These are phyloP conservation scores for Lagenidium giganteum DNA, from an alignment of 352 stramenopile genomes.

Conservation along the genomic window DNA sequence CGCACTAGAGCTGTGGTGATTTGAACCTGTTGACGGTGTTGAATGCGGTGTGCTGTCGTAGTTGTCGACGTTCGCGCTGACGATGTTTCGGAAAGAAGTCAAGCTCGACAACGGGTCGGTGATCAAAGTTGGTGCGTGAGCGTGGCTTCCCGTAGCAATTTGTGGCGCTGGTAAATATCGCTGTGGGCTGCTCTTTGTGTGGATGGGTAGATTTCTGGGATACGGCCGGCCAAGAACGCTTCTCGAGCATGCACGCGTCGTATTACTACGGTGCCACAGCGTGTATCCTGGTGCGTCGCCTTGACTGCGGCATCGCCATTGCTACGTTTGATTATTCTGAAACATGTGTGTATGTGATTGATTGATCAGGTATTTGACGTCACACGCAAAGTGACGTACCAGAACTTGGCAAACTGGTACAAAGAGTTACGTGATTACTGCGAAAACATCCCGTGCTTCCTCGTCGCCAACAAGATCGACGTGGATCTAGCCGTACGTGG, in stretches of 20 bases:
- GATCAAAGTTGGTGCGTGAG: constrained; percentile 58
- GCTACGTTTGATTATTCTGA: too few species aligned
- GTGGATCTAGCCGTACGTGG: constrained; percentile 85
- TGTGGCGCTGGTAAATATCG: background rate
- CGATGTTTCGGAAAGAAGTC: constrained; percentile 91
- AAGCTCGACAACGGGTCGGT: constrained; percentile 59
- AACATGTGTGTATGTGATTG: background rate
- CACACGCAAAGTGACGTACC: constrained; percentile 93
- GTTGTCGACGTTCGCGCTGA: constrained; percentile 94
- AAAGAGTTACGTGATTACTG: constrained; percentile 92
- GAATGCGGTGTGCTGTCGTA: constrained; percentile 18
- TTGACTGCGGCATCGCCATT: background rate
- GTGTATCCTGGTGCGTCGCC: constrained; percentile 76
- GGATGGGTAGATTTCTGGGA: constrained; percentile 93
- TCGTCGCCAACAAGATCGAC: constrained; percentile 98
- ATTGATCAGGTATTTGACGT: constrained; percentile 89
- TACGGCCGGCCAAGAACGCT: constrained; percentile 94
- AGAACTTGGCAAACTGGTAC: constrained; percentile 91
- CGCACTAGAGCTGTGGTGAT: background rate
- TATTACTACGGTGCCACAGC: constrained; percentile 95
- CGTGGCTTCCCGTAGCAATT: background rate
- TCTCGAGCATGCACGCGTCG: constrained; percentile 93
- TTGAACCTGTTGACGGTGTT: constrained; percentile 1
- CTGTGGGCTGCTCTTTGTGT: background rate
- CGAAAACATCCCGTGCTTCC: constrained; percentile 89